Evolutionary conservation across 306 rosid genomes (phyloP).

Genomic region (Bauhinia variegata): DNA sequence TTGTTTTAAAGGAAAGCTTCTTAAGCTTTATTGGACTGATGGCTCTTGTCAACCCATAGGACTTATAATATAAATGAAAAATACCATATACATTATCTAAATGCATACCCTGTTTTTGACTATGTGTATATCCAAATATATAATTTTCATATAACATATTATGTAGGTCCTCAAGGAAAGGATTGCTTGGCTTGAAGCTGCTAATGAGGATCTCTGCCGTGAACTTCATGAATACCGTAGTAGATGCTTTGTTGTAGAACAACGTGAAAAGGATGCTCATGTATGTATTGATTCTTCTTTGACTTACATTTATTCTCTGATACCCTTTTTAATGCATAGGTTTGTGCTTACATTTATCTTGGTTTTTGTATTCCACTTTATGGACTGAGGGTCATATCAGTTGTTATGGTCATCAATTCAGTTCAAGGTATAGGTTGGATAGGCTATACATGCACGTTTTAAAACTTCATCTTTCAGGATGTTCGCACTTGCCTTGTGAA

Average conservation of each 20-base stretch:
- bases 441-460: conserved; percentile 31
- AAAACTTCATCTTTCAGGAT: conserved; percentile 65
- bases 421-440: conserved; percentile 29
- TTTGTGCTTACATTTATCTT: conserved; percentile 32
- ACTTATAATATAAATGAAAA: conserved; percentile 31
- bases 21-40: no score
- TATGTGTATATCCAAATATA: conserved; percentile 15
- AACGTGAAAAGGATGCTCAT: conserved; percentile 67
- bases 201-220: conserved; percentile 96
- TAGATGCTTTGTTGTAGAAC: conserved; percentile 66
- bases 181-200: conserved; percentile 95
- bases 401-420: conserved; percentile 10
- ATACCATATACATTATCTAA: no score
- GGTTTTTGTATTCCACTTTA: conserved; percentile 4
- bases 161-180: conserved; percentile 93
- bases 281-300: conserved; percentile 52
- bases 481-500: conserved; percentile 58
- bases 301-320: conserved; percentile 6
- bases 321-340: conserved; percentile 18
- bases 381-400: not conserved
- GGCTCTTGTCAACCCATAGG: not conserved
- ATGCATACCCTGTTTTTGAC: no score
- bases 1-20: no score
- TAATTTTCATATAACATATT: conserved; percentile 36
- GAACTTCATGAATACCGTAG: conserved; percentile 94